Conservation (phyloP, 345 rosid species). For the Boechera stricta region DNA sequence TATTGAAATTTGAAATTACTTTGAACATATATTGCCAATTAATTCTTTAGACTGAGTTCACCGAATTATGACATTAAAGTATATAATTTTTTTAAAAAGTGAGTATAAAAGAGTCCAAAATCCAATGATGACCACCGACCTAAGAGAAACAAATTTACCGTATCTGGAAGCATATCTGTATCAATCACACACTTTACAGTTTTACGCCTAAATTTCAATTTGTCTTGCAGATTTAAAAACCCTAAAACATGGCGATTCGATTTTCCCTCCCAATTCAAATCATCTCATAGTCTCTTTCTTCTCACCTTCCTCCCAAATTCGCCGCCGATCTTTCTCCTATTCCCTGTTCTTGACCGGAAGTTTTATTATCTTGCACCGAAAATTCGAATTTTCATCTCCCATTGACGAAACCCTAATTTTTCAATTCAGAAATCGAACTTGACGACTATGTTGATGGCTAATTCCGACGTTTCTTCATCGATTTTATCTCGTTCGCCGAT, state of each 20-base stretch:
- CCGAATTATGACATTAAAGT: too few relatives aligned
- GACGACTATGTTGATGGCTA: slow-evolving; percentile 12
- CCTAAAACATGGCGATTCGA: slow-evolving; percentile 37
- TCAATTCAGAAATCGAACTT: not conserved
- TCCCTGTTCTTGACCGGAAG: not conserved
- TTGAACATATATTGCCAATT: too few relatives aligned
- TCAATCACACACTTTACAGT: not conserved
- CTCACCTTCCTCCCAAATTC: not conserved
- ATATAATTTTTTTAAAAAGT: too few relatives aligned
- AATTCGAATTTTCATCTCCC: slow-evolving; percentile 8
- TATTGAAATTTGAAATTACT: too few relatives aligned
- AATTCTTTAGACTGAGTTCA: too few relatives aligned
- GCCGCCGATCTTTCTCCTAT: not conserved
- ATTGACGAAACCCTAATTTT: slow-evolving; percentile 32
- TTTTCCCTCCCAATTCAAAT: slow-evolving; percentile 44
- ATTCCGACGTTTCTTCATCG: slow-evolving; percentile 17
- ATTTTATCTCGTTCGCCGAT: not conserved
- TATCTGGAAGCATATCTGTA: too few relatives aligned
- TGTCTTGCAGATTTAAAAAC: not conserved
- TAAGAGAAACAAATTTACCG: too few relatives aligned
- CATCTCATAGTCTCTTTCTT: not conserved
- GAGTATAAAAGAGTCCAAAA: too few relatives aligned
- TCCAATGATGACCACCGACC: too few relatives aligned
- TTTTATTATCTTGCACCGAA: not conserved
- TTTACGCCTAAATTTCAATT: slow-evolving; percentile 7